Conservation (phyloP, 495 filamentous ascomycete species). For the Margaritispora aquatica region DNA sequence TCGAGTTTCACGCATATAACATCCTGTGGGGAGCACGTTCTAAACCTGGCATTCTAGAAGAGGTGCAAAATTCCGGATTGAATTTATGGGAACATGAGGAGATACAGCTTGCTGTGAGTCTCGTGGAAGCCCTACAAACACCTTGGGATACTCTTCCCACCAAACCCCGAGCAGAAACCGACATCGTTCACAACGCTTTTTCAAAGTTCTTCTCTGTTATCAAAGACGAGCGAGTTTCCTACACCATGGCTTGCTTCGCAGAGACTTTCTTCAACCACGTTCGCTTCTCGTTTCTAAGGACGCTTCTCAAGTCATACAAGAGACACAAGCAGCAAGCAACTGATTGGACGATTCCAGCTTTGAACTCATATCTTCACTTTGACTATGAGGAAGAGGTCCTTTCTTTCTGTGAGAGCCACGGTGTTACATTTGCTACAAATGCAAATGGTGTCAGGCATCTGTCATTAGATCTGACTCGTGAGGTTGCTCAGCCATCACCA, state of each 20-base stretch:
- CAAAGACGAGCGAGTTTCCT: constrained; percentile 63
- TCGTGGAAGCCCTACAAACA: constrained; percentile 47
- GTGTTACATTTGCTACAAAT: constrained; percentile 47
- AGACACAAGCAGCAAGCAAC: constrained; percentile 60
- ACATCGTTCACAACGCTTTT: constrained; percentile 57
- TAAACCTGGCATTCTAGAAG: constrained; percentile 68
- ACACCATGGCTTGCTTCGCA: constrained; percentile 89
- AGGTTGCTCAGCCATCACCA: constrained; percentile 28
- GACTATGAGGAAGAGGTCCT: constrained; percentile 66
- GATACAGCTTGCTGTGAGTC: constrained; percentile 35
- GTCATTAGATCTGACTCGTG: constrained; percentile 27
- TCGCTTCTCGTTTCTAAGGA: constrained; percentile 68
- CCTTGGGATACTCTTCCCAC: constrained; percentile 58
- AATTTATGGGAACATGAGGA: constrained; percentile 60
- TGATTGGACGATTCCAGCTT: constrained; percentile 64
- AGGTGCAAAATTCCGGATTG: constrained; percentile 71
- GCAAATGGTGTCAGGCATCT: constrained; percentile 43
- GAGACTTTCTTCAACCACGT: constrained; percentile 84
- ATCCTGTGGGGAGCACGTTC: constrained; percentile 71
- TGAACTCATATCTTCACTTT: constrained; percentile 64
- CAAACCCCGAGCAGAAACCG: constrained; percentile 39
- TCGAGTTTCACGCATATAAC: constrained; percentile 86
- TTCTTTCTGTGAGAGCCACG: constrained; percentile 63
- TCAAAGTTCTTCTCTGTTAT: constrained; percentile 71
- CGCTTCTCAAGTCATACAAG: constrained; percentile 54